These are phyloP conservation scores for Talaromyces pinophilus DNA, from an alignment of 2,329 filamentous ascomycete species.

Conservation along the genomic window DNA sequence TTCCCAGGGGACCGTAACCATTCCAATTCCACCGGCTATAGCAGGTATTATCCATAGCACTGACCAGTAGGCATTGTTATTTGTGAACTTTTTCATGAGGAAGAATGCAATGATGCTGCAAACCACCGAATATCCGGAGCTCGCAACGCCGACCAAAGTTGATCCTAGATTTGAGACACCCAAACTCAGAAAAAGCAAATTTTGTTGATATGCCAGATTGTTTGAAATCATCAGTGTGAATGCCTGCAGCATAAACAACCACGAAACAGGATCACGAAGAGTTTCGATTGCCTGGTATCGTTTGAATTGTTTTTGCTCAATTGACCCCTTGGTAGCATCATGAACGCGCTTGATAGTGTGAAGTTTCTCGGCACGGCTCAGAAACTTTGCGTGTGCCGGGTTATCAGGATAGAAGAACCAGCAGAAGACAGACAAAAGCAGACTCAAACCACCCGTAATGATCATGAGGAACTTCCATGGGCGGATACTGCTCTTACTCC, in stretches of 20 bases:
- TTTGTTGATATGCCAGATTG: slow-evolving; percentile 47
- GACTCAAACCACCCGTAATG: slow-evolving; percentile 39
- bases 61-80: slow-evolving; percentile 16
- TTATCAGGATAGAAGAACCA: slow-evolving; percentile 28
- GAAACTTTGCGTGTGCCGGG: slow-evolving; percentile 24
- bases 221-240: slow-evolving; percentile 36
- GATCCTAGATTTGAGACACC: slow-evolving; percentile 43
- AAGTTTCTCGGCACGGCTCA: slow-evolving; percentile 25
- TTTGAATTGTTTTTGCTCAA: slow-evolving; percentile 29
- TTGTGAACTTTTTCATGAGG: slow-evolving; percentile 35
- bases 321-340: slow-evolving; percentile 25
- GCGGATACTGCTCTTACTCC: slow-evolving; percentile 28
- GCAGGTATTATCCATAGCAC: slow-evolving; percentile 13
- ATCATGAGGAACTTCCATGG: slow-evolving; percentile 47
- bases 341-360: slow-evolving; percentile 25
- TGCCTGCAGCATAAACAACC: slow-evolving; percentile 34
- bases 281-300: slow-evolving; percentile 25
- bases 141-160: slow-evolving; percentile 43
- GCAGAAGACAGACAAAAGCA: slow-evolving; percentile 32
- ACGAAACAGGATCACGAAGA: slow-evolving; percentile 31
- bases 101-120: slow-evolving; percentile 38
- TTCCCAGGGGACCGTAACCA: slow-evolving; percentile 29
- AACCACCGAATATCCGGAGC: slow-evolving; percentile 39
- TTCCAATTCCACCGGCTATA: slow-evolving; percentile 18
- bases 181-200: slow-evolving; percentile 39